phyloP scores from a whole-genome alignment of 2,329 filamentous ascomycete genomes.

The Diaporthe australafricana region DNA sequence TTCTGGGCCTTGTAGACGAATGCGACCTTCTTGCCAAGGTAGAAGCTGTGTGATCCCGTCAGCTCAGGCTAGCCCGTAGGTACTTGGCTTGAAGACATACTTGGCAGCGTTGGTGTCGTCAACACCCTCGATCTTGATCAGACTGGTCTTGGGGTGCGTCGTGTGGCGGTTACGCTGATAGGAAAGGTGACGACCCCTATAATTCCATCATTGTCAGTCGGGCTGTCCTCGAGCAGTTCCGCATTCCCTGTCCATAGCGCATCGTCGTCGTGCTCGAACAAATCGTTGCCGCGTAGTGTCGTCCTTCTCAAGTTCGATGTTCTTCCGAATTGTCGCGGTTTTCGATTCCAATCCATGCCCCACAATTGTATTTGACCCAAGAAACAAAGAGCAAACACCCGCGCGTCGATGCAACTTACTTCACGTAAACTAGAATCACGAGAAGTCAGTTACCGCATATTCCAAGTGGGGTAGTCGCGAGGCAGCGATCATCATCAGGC shows the following conservation, averaged over 20 bases:
- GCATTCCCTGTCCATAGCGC: slow-evolving; percentile 41
- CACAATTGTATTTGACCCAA: slow-evolving; percentile 23
- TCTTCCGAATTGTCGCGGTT: slow-evolving; percentile 19
- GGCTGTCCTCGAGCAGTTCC: slow-evolving; percentile 41
- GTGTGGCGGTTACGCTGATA: slow-evolving; percentile 96
- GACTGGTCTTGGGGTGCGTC: slow-evolving; percentile 89
- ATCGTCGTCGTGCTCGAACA: slow-evolving; percentile 34
- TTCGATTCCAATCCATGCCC: slow-evolving; percentile 25
- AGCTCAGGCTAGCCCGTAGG: slow-evolving; percentile 38
- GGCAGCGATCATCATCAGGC: slow-evolving; percentile 40
- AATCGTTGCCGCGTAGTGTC: slow-evolving; percentile 15
- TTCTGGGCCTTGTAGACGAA: slow-evolving; percentile 97
- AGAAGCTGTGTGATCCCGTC: slow-evolving; percentile 73
- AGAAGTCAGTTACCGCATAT: slow-evolving; percentile 52
- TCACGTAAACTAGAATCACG: slow-evolving; percentile 79
- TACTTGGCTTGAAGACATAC: slow-evolving; percentile 62
- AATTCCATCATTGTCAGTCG: slow-evolving; percentile 40
- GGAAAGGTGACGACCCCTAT: slow-evolving; percentile 96
- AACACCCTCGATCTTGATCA: slow-evolving; percentile 99
- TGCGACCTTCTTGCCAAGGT: slow-evolving; percentile 98
- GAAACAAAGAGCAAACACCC: slow-evolving; percentile 18
- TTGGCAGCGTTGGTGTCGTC: slow-evolving; percentile 89
- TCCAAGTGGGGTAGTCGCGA: slow-evolving; percentile 27
- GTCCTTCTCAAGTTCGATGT: neutral
- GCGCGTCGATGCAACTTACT: slow-evolving; percentile 70